phyloP scores from a whole-genome alignment of 495 filamentous ascomycete species.

The Neurospora sp. region DNA sequence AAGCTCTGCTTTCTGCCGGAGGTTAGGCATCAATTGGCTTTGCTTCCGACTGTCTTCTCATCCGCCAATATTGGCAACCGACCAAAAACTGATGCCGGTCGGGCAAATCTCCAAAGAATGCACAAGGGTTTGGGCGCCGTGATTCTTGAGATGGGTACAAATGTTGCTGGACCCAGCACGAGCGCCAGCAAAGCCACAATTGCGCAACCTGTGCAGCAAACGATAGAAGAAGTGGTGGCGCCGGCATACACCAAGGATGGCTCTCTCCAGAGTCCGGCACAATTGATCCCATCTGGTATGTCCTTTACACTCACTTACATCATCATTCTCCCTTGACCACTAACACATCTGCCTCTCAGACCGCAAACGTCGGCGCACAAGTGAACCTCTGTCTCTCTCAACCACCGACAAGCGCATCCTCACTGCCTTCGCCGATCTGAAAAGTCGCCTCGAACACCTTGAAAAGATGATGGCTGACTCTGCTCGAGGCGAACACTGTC shows the following conservation, averaged over 20 bases:
- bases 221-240: not conserved
- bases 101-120: no score
- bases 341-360: not conserved
- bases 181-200: not conserved
- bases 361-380: slow-evolving; percentile 4
- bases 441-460: not conserved
- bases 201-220: not conserved
- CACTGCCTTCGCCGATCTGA: not conserved
- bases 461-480: not conserved
- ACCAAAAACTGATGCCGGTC: not conserved
- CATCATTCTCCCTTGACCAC: not conserved
- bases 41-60: not conserved
- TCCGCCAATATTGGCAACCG: not conserved
- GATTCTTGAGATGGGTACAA: no score
- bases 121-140: no score
- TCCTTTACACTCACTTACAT: not conserved
- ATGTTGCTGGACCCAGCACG: not conserved
- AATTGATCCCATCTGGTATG: not conserved
- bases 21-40: not conserved
- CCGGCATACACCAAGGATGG: not conserved
- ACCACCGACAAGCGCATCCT: not conserved
- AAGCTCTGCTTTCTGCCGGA: not conserved
- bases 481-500: not conserved
- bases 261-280: not conserved
- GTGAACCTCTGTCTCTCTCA: not conserved